Base-by-base conservation (phyloP, 2,329 filamentous ascomycete species). In the Drechslera avenae region DNA sequence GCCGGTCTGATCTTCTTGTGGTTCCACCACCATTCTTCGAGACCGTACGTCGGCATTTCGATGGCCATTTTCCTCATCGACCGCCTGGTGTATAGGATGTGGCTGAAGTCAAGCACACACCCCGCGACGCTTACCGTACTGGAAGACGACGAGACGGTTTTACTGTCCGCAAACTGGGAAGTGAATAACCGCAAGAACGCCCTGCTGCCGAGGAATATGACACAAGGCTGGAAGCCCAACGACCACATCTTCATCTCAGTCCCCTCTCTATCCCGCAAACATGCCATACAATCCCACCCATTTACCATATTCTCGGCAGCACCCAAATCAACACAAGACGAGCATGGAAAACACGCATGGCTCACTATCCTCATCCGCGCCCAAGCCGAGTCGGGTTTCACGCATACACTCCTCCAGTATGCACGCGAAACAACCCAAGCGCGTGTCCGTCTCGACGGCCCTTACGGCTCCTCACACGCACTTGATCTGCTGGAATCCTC, bases 221-320 rank as follows among this genome's bases (percentile, higher is more conserved):
- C 59, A 4, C 54, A 76, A 40, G 84, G 84, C 33, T 88, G 85
- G 85, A 64, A 75, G 16, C 80, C 85, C 2, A 83, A 83, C 13
- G 83, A 86, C 60, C 86, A 88, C 66, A 77, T 86, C 40, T 88
- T 88, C 68, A 66, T 88, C 49, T 82, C 81, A 1, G 72, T 87
- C 1, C 84, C 85, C 0, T 73, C 72, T 0, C 75, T 88, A 5
- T 80, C 79, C 2, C 68, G 71, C 3, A 79, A 75, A 46, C 80
- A 86, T 60, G 63, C 73, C 2, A 64, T 86, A 1, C 85, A 88
- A 69, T 78, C 84, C 0, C 85, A 88, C 62, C 86, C 85, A 0
- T 88, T 88, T 68, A 87, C 84, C 7, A 86, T 88, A 46, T 81
- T 84, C 13, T 87, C 85, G 2, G 78, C 80, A 0, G 83, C 83